Conservation (phyloP, 2,329 filamentous ascomycete species). For the Aureobasidium sp. region DNA sequence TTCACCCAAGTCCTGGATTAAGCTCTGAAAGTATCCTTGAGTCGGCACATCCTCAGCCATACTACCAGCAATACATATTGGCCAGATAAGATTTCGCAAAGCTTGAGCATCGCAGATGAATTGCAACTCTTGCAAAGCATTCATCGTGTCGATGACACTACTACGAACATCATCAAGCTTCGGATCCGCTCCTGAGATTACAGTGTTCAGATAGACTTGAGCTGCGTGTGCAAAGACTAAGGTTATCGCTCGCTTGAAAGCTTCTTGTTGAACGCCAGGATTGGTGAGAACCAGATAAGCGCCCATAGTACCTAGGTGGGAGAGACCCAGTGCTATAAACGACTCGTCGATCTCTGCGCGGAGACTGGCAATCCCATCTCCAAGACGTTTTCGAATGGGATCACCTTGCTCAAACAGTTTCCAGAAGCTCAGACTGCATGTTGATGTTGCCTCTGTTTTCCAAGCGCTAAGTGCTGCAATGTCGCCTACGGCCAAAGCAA, state of each 20-base stretch:
- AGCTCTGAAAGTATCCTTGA: slow-evolving; percentile 8
- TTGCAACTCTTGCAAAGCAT: slow-evolving; percentile 17
- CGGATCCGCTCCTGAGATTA: slow-evolving; percentile 9
- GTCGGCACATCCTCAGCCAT: slow-evolving; percentile 11
- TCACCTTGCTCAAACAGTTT: slow-evolving; percentile 7
- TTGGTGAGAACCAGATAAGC: slow-evolving; percentile 1
- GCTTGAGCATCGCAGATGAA: slow-evolving; percentile 18
- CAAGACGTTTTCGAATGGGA: slow-evolving; percentile 4
- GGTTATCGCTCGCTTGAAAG: slow-evolving; percentile 17
- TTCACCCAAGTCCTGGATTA: slow-evolving; percentile 14
- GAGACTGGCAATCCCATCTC: background rate
- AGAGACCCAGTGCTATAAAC: background rate
- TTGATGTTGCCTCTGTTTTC: background rate
- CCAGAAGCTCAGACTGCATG: slow-evolving; percentile 9
- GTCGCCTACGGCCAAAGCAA: slow-evolving; percentile 6
- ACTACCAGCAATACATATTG: slow-evolving; percentile 21
- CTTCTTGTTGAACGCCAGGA: background rate
- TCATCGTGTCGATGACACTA: slow-evolving; percentile 16
- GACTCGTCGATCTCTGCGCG: slow-evolving; percentile 7
- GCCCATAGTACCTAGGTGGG: background rate
- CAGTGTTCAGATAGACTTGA: slow-evolving; percentile 18
- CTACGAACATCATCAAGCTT: slow-evolving; percentile 4
- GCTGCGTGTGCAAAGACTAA: slow-evolving; percentile 20
- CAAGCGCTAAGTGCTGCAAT: slow-evolving; percentile 8
- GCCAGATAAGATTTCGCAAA: slow-evolving; percentile 18